Evolutionary conservation across 2,329 filamentous ascomycete genomes (phyloP).

Genomic region (Aureobasidium leucospermi): DNA sequence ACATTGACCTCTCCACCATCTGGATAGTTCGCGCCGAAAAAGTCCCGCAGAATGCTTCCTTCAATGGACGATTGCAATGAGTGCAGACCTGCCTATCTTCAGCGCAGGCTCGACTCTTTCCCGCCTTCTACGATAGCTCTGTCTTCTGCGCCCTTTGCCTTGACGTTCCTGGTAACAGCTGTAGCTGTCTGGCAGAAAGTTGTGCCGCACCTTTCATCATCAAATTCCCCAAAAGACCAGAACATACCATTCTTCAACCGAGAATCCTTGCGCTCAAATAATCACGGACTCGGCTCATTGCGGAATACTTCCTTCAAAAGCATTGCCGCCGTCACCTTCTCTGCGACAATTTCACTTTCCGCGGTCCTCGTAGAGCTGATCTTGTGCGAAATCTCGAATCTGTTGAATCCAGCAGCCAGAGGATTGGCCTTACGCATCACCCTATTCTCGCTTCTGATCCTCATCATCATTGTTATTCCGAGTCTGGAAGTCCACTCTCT

Average conservation of each 20-base stretch:
- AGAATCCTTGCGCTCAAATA: slow-evolving; percentile 42
- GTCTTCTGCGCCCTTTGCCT: slow-evolving; percentile 60
- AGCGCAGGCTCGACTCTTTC: slow-evolving; percentile 35
- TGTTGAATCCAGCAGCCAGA: slow-evolving; percentile 61
- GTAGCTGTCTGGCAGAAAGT: slow-evolving; percentile 59
- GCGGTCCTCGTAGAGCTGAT: slow-evolving; percentile 73
- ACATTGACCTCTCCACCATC: not conserved
- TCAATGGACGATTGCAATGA: slow-evolving; percentile 45
- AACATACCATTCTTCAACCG: slow-evolving; percentile 52
- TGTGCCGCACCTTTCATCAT: slow-evolving; percentile 62
- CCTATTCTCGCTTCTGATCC: slow-evolving; percentile 61
- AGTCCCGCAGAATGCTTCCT: slow-evolving; percentile 2
- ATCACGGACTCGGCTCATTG: slow-evolving; percentile 18
- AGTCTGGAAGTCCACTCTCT: slow-evolving; percentile 71
- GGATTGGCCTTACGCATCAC: slow-evolving; percentile 61
- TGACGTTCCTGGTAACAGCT: slow-evolving; percentile 60
- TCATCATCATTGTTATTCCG: slow-evolving; percentile 69
- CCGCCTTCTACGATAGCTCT: slow-evolving; percentile 48
- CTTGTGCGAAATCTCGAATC: slow-evolving; percentile 73
- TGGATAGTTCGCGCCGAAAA: not conserved
- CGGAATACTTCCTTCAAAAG: slow-evolving; percentile 26
- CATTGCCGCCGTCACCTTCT: slow-evolving; percentile 55
- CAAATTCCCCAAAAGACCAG: slow-evolving; percentile 46
- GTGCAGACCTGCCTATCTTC: slow-evolving; percentile 47
- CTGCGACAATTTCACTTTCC: slow-evolving; percentile 68